phyloP scores from a whole-genome alignment of 768 basidiomycete genomes.

The Roridomyces roridus region DNA sequence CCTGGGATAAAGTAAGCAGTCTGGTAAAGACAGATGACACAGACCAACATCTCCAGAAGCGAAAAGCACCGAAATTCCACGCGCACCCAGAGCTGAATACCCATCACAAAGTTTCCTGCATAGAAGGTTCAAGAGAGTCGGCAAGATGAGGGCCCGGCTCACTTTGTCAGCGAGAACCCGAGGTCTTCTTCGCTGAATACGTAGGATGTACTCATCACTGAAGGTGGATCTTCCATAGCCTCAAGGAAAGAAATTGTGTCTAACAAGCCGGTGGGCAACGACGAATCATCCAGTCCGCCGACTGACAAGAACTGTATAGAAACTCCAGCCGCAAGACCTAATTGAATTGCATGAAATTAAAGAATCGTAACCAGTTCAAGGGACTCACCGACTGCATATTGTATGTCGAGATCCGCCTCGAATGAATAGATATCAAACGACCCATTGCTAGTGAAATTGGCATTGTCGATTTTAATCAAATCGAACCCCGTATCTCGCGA shows the following conservation, averaged over 20 bases:
- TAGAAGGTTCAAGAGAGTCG: too few relatives aligned
- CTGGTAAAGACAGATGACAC: too few relatives aligned
- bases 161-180: too few relatives aligned
- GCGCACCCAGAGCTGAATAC: too few relatives aligned
- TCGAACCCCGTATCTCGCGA: not conserved
- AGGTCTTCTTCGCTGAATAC: too few relatives aligned
- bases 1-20: too few relatives aligned
- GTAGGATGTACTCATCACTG: too few relatives aligned
- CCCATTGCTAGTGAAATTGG: not conserved
- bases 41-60: not conserved
- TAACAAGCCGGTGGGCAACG: not conserved
- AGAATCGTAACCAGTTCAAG: not conserved
- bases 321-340: not conserved
- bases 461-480: slow-evolving; percentile 4
- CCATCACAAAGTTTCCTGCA: too few relatives aligned
- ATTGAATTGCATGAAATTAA: not conserved
- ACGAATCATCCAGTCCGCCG: slow-evolving; percentile 29
- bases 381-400: slow-evolving; percentile 10
- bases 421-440: not conserved
- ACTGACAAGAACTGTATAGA: not conserved
- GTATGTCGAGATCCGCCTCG: slow-evolving; percentile 8
- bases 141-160: too few relatives aligned
- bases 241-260: not conserved
- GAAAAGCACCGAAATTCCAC: slow-evolving; percentile 31
- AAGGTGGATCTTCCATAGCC: too few relatives aligned